Evolutionary conservation across 2,329 filamentous ascomycete species (phyloP).

Genomic region (Colletotrichum viniferum): DNA sequence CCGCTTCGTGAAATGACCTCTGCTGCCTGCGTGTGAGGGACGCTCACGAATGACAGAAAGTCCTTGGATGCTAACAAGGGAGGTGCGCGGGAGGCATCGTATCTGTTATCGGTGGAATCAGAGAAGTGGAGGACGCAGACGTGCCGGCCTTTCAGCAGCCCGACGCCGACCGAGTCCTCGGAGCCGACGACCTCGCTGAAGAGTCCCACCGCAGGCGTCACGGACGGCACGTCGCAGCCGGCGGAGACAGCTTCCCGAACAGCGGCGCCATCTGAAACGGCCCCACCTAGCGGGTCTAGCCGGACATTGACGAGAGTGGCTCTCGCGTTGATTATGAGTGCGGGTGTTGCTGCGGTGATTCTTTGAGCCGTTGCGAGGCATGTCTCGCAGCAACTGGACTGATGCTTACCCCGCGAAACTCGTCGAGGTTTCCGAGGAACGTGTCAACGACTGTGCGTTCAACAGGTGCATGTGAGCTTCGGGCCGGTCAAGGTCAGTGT

Average conservation of each 20-base stretch:
- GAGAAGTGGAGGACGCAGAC: background rate
- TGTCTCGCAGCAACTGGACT: background rate
- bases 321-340: background rate
- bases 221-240: background rate
- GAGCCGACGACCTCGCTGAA: background rate
- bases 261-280: background rate
- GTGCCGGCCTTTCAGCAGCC: background rate
- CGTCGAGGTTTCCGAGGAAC: background rate
- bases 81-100: background rate
- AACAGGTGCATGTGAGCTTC: constrained; percentile 4
- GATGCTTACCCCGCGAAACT: background rate
- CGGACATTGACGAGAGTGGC: background rate
- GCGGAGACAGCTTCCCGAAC: background rate
- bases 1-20: background rate
- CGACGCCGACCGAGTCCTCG: background rate
- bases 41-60: background rate
- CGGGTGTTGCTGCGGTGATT: background rate
- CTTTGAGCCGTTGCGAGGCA: background rate
- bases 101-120: background rate
- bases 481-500: background rate
- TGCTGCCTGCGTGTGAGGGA: background rate
- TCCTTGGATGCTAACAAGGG: background rate
- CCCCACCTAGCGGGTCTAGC: background rate
- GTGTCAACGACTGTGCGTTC: background rate
- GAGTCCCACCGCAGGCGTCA: background rate